These are phyloP conservation scores for Termitomyces eurrhizus DNA, from an alignment of 768 basidiomycete species.

Conservation along the genomic window DNA sequence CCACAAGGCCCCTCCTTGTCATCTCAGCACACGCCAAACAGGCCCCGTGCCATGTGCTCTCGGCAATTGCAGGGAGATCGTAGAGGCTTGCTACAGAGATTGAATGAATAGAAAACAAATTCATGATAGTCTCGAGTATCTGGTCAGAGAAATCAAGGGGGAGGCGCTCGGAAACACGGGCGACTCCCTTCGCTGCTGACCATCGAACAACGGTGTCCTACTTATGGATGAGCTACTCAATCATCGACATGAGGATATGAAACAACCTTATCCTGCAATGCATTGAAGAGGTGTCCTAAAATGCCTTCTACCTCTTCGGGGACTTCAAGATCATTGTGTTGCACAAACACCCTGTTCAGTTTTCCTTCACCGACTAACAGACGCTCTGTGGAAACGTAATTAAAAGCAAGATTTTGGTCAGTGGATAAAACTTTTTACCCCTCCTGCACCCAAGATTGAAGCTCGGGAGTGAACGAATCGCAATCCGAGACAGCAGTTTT, in stretches of 20 bases:
- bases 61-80: conserved; percentile 73
- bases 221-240: not conserved
- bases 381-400: conserved; percentile 23
- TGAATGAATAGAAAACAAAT: conserved; percentile 74
- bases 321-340: conserved; percentile 53
- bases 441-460: conserved; percentile 32
- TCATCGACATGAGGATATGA: not conserved
- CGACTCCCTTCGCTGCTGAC: conserved; percentile 90
- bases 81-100: conserved; percentile 59
- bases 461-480: conserved; percentile 56
- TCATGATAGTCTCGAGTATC: conserved; percentile 76
- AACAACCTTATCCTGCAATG: conserved; percentile 77
- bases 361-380: conserved; percentile 23
- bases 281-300: conserved; percentile 67
- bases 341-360: conserved; percentile 12
- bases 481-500: conserved; percentile 67
- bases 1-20: conserved; percentile 75
- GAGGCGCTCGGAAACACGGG: conserved; percentile 78
- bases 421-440: conserved; percentile 29
- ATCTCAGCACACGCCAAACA: conserved; percentile 91
- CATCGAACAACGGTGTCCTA: conserved; percentile 95
- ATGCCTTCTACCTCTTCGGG: conserved; percentile 76
- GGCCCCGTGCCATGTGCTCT: conserved; percentile 93
- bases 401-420: not conserved
- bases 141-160: conserved; percentile 73